A percentile compares a stretch with the other conserved stretches of the same genome.
Conservation (phyloP, 202 grass and related monocot genomes). For the Saccharum hybrid region DNA sequence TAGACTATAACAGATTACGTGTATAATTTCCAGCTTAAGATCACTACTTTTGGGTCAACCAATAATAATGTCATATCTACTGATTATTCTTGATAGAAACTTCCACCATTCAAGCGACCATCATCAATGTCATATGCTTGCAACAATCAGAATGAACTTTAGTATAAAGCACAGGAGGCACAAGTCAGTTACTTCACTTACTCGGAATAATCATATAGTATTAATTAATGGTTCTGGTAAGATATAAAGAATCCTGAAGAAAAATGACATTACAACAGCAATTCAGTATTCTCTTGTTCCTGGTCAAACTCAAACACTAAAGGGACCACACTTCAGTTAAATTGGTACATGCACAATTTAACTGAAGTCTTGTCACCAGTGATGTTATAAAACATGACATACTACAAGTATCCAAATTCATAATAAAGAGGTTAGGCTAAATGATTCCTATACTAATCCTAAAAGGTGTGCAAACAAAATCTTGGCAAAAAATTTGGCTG, state of each 20-base stretch:
- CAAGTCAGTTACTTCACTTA: not conserved
- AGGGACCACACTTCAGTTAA: not conserved
- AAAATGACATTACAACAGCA: not conserved
- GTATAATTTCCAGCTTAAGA: slow-evolving; percentile 1
- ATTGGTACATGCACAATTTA: not conserved
- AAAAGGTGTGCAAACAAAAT: not conserved
- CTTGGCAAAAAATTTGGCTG: not conserved
- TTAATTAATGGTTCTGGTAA: not conserved
- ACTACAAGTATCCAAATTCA: not conserved
- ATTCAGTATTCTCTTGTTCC: not conserved
- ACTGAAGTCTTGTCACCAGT: not conserved
- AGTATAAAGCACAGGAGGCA: not conserved
- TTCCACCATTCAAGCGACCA: not conserved
- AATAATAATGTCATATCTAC: not conserved
- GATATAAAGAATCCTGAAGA: not conserved
- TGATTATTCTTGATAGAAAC: not conserved
- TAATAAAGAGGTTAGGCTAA: not conserved
- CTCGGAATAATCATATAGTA: not conserved
- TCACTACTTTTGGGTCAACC: not conserved
- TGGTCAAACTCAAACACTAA: not conserved
- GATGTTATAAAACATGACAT: not conserved
- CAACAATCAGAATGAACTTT: not conserved
- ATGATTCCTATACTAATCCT: not conserved
- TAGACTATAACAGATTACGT: not conserved
- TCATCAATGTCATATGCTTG: slow-evolving; percentile 9